Evolutionary conservation across 768 basidiomycete species (phyloP).

Genomic region (Tubosaeta sp.): DNA sequence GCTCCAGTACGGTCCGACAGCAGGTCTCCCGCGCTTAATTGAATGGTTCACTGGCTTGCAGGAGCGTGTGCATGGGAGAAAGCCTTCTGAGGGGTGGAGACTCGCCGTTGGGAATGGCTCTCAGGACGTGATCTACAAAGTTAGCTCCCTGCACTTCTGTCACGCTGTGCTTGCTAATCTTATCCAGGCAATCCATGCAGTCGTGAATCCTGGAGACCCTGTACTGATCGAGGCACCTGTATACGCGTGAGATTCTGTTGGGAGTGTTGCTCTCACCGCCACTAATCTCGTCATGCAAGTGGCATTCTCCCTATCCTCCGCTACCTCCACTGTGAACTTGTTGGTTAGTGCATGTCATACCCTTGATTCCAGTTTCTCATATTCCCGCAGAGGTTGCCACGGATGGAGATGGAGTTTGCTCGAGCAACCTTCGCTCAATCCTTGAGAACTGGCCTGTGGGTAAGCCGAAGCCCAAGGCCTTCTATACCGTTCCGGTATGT

Average conservation of each 20-base stretch:
- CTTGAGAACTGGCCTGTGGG: constrained; percentile 71
- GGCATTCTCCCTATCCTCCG: constrained; percentile 65
- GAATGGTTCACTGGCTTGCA: constrained; percentile 75
- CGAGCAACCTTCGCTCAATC: constrained; percentile 54
- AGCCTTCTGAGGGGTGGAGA: constrained; percentile 63
- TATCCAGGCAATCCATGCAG: constrained; percentile 58
- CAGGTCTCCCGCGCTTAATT: constrained; percentile 58
- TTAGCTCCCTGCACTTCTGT: constrained; percentile 20
- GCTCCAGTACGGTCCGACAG: constrained; percentile 75
- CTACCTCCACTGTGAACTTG: constrained; percentile 50
- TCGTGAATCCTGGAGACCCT: constrained; percentile 76
- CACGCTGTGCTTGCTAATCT: constrained; percentile 8
- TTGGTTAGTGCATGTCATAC: constrained; percentile 39
- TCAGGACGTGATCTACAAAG: constrained; percentile 89
- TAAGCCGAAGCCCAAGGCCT: constrained; percentile 68
- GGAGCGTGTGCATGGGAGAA: constrained; percentile 60
- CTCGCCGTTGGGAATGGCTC: constrained; percentile 78
- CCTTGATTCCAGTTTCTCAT: constrained; percentile 2
- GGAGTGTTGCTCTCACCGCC: constrained; percentile 12
- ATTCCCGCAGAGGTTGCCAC: constrained; percentile 64
- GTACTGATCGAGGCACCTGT: constrained; percentile 80
- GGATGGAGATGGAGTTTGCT: constrained; percentile 66
- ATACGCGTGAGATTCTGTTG: constrained; percentile 51
- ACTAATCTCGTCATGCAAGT: constrained; percentile 31
- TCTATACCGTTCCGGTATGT: constrained; percentile 78